A percentile compares a stretch with the other conserved stretches of the same genome.
Evolutionary conservation across 2,329 filamentous ascomycete species (phyloP).

Genomic region (Periglandula ipomoeae): DNA sequence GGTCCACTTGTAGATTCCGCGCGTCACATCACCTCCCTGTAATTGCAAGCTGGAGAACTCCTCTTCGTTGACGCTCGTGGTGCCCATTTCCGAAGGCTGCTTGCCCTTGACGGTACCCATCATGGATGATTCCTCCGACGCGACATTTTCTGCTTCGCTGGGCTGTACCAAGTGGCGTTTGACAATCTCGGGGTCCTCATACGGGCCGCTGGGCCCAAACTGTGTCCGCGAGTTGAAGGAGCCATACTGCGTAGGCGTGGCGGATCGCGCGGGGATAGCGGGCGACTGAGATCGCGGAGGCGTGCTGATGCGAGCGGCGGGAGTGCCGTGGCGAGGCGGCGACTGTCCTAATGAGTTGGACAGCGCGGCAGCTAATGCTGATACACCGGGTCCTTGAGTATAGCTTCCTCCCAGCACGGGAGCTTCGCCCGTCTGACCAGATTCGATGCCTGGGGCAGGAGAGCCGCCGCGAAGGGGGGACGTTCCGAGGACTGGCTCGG

Average conservation of each 20-base stretch:
- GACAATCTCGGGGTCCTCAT: slow-evolving; percentile 86
- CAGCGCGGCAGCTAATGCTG: slow-evolving; percentile 80
- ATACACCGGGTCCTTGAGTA: slow-evolving; percentile 69
- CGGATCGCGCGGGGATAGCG: slow-evolving; percentile 27
- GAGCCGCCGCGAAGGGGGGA: slow-evolving; percentile 28
- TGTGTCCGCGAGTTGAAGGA: slow-evolving; percentile 68
- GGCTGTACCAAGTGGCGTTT: slow-evolving; percentile 79
- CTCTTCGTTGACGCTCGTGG: slow-evolving; percentile 48
- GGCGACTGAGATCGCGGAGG: slow-evolving; percentile 37
- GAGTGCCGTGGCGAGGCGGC: slow-evolving; percentile 61
- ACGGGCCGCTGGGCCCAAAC: slow-evolving; percentile 45
- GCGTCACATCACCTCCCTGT: slow-evolving; percentile 89
- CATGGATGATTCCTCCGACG: slow-evolving; percentile 37
- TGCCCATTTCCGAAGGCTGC: slow-evolving; percentile 32
- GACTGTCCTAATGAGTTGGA: slow-evolving; percentile 63
- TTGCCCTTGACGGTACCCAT: slow-evolving; percentile 44
- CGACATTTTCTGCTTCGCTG: slow-evolving; percentile 33
- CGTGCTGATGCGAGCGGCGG: slow-evolving; percentile 49
- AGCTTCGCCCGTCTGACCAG: slow-evolving; percentile 34
- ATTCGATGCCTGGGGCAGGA: slow-evolving; percentile 18
- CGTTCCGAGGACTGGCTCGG: slow-evolving; percentile 42
- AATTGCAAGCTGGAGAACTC: slow-evolving; percentile 90
- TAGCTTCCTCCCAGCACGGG: slow-evolving; percentile 58
- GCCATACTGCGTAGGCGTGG: slow-evolving; percentile 66
- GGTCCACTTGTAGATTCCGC: slow-evolving; percentile 94